Conservation (phyloP, 495 filamentous ascomycete species). For the Glarea lozoyensis region DNA sequence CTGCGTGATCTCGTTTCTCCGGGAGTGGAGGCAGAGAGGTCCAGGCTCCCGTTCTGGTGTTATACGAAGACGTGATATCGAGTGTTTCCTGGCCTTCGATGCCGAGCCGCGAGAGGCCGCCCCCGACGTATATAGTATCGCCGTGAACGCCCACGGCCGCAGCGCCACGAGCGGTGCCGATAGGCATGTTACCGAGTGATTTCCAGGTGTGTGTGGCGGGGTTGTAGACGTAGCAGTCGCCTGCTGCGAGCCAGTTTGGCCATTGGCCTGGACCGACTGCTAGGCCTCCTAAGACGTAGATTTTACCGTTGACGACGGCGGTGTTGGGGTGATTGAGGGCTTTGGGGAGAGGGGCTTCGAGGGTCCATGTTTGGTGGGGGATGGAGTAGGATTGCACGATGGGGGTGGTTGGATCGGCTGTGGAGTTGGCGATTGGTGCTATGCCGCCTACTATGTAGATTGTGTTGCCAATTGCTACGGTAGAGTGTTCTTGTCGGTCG, state of each 20-base stretch:
- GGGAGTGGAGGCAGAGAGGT: constrained; percentile 19
- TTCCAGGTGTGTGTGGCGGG: constrained; percentile 3
- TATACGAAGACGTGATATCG: constrained; percentile 22
- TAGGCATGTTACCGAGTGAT: not conserved
- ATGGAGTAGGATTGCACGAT: constrained; percentile 24
- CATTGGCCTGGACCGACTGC: constrained; percentile 1
- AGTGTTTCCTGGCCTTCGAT: constrained; percentile 6
- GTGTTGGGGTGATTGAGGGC: constrained; percentile 28
- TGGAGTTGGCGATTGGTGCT: constrained; percentile 2
- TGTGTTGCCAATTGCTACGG: constrained; percentile 6
- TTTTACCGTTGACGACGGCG: constrained; percentile 26
- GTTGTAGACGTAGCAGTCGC: constrained; percentile 21
- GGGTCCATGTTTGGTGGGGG: constrained; percentile 21
- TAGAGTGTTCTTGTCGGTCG: constrained; percentile 22
- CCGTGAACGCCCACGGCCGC: constrained; percentile 5
- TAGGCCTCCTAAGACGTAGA: constrained; percentile 31
- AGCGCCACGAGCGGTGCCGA: constrained; percentile 24
- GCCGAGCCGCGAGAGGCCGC: constrained; percentile 9
- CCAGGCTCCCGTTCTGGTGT: constrained; percentile 25
- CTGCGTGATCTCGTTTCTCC: constrained; percentile 28
- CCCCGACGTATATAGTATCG: constrained; percentile 15
- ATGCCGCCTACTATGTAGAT: constrained; percentile 21
- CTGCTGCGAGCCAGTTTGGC: constrained; percentile 10
- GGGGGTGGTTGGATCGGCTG: constrained; percentile 5
- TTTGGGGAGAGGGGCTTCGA: constrained; percentile 20